Base-by-base conservation (phyloP, 2,329 filamentous ascomycete genomes). In the Sclerotiophoma versabilis region DNA sequence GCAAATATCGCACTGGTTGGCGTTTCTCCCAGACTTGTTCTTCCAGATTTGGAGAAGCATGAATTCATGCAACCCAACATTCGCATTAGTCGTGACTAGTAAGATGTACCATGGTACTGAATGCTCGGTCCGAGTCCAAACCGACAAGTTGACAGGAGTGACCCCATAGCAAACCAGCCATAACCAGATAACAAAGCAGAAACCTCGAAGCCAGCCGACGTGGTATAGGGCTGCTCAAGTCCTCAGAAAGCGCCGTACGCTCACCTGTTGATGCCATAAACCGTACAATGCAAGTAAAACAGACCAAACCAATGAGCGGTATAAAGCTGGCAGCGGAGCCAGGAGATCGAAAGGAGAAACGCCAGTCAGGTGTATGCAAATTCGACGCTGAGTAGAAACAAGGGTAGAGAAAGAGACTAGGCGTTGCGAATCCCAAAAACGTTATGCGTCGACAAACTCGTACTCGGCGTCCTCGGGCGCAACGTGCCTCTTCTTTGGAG, bases 171-270 rank as follows among this genome's bases (percentile, higher is more conserved):
- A 20, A 41, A 39, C 27, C 37, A 29, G 37, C 27, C 49, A 38
- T 49, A 12, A 64, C 26, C 34, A 56, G 45, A 55, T 32, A 58
- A 48, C 43, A 50, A 60, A 62, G 36, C 53, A 50, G 51, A 43
- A 47, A 38, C 1, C 42, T 46, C 37, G 53, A 65, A 68, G 60
- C 61, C 61, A 70, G 63, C 63, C 60, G 58, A 59, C 61, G 50
- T 66, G 68, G 68, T 71, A 68, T 71, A 71, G 54, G 66, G 71
- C 70, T 69, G 71, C 71, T 75, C 73, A 75, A 75, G 73, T 75
- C 73, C 71, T 75, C 70, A 75, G 71, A 71, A 74, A 75, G 72
- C 73, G 73, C 73, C 72, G 49, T 59, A 73, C 70, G 72, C 73
- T 74, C 69, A 65, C 71, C 73, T 75, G 59, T 73, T 74, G 73